Evolutionary conservation across 2,329 filamentous ascomycete genomes (phyloP).

Genomic region (Daldinia sp.): DNA sequence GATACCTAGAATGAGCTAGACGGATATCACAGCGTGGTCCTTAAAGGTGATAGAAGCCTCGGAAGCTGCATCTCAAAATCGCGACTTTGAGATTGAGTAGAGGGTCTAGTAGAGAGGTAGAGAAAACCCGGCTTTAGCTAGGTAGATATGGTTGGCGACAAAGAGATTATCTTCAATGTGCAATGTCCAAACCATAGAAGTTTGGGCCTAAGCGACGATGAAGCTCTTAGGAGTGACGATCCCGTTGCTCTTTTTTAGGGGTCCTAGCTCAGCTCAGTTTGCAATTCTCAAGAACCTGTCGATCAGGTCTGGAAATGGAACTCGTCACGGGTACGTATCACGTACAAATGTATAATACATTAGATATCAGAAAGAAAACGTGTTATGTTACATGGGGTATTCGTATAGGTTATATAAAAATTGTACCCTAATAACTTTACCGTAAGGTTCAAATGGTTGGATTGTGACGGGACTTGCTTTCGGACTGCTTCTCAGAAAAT

Average conservation of each 20-base stretch:
- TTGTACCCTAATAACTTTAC: not conserved
- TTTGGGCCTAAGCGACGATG: slow-evolving; percentile 38
- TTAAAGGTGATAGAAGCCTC: slow-evolving; percentile 13
- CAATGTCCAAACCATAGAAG: slow-evolving; percentile 15
- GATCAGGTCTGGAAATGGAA: slow-evolving; percentile 13
- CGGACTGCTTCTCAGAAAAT: slow-evolving; percentile 15
- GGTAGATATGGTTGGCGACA: not conserved
- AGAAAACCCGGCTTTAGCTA: not conserved
- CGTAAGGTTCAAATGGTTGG: not conserved
- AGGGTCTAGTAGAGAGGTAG: slow-evolving; percentile 9
- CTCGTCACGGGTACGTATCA: not conserved
- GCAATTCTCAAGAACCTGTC: slow-evolving; percentile 1
- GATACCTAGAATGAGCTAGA: not conserved
- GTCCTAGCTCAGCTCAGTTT: slow-evolving; percentile 18
- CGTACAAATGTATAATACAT: slow-evolving; percentile 9
- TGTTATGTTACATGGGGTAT: slow-evolving; percentile 33
- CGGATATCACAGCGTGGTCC: slow-evolving; percentile 31
- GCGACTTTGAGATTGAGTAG: slow-evolving; percentile 14
- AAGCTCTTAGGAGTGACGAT: slow-evolving; percentile 35
- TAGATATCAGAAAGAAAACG: slow-evolving; percentile 25
- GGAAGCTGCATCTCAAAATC: slow-evolving; percentile 42
- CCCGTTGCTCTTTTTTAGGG: slow-evolving; percentile 14
- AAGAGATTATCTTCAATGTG: slow-evolving; percentile 10
- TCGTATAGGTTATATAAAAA: slow-evolving; percentile 2
- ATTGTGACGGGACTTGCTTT: slow-evolving; percentile 1